Evolutionary conservation across 352 stramenopile species (phyloP), one percentile per base, ranked within the genome.

Genomic region (Plasmopara viticola): DNA sequence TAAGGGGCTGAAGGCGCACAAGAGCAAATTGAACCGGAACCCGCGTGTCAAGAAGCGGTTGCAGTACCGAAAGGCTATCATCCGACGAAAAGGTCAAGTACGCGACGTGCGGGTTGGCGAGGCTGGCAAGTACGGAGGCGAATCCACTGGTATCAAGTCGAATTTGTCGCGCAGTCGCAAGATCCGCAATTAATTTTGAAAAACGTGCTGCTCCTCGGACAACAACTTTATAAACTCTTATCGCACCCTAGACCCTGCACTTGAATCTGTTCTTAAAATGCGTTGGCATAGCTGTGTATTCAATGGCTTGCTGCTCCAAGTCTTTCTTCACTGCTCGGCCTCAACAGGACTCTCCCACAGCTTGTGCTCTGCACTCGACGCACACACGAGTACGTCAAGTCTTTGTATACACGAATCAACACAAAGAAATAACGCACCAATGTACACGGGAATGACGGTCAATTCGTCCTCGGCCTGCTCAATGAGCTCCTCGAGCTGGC

Each of bases 1-100:
- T 73, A 88, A 95, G 61, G 97, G 97, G 8, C 78, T 99, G 49
- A 98, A 98, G 57, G 80, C 96, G 25, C 95, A 98, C 82, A 98
- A 98, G 73, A 96, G 82, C 72, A 99, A 99, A 69, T 76, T 98
- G 51, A 98, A 99, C 74, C 85, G 97, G 40, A 99, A 99, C 68
- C 97, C 97, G 46, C 90, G 97, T 59, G 90, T 98, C 48, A 99
- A 99, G 86, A 99, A 99, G 68, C 81, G 96, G 50, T 68, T 98
- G 65, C 90, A 98, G 68, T 99, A 97, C 78, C 83, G 92, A 53
- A 98, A 98, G 77, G 95, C 95, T n/a, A 66, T 98, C 28, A 98
- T 98, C 62, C 76, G 90, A 60, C 83, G 95, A 68, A 99, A 98
- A 77, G 96, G 96, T 71, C 92, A 98, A 51, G 95, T 99, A 42